A percentile compares a stretch with the other conserved stretches of the same genome.
Conservation (phyloP, 2,329 filamentous ascomycete genomes). For the Hymenotorrendiella dingleyae region DNA sequence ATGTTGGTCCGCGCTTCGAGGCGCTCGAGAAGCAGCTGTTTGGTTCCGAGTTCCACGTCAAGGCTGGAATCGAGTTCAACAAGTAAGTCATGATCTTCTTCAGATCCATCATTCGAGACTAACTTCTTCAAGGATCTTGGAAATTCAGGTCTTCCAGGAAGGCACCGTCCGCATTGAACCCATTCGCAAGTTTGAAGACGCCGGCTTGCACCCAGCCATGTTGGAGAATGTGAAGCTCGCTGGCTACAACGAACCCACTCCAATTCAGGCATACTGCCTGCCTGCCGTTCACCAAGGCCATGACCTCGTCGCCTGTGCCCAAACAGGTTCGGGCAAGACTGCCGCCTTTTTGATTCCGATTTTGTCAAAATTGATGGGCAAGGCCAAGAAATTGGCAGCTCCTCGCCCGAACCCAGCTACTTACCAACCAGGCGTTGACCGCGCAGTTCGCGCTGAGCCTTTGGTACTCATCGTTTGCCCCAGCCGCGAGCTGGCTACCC, state of each 20-base stretch:
- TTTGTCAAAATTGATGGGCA: constrained; percentile 88
- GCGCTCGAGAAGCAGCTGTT: constrained; percentile 76
- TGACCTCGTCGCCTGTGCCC: constrained; percentile 84
- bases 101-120: constrained; percentile 12
- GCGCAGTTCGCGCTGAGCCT: constrained; percentile 68
- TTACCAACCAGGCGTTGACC: constrained; percentile 43
- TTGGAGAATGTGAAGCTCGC: constrained; percentile 68
- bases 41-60: constrained; percentile 44
- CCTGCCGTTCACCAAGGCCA: constrained; percentile 70
- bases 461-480: constrained; percentile 81
- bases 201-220: constrained; percentile 81
- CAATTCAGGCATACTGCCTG: constrained; percentile 81
- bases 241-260: constrained; percentile 68
- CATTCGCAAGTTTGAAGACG: constrained; percentile 59
- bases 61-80: constrained; percentile 56
- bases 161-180: constrained; percentile 46
- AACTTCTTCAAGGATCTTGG: constrained; percentile 40
- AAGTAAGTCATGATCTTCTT: constrained; percentile 40
- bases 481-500: constrained; percentile 82
- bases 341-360: constrained; percentile 88
- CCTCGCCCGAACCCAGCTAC: constrained; percentile 61
- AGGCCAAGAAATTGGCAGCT: constrained; percentile 81
- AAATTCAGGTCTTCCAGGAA: constrained; percentile 53
- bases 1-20: constrained; percentile 67
- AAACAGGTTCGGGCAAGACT: constrained; percentile 96